Conservation (phyloP, 257 asterid genomes). For the Jacaranda copaia region DNA sequence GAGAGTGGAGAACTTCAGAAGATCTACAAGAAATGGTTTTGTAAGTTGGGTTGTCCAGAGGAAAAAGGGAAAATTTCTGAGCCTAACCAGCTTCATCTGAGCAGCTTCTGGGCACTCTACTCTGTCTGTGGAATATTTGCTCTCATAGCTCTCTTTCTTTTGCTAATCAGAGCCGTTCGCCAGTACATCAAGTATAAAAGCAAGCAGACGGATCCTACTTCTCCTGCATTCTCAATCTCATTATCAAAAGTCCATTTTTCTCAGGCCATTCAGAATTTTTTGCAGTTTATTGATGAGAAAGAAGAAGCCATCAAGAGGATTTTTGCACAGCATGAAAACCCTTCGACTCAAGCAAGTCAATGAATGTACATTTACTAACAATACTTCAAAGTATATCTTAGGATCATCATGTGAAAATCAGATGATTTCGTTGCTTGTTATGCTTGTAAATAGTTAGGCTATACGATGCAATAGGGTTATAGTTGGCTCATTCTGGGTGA, state of each 20-base stretch:
- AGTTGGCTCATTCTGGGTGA: no score
- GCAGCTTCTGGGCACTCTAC: slow-evolving; percentile 59
- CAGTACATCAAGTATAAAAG: slow-evolving; percentile 34
- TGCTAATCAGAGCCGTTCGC: slow-evolving; percentile 38
- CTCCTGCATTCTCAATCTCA: slow-evolving; percentile 19
- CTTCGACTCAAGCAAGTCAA: slow-evolving; percentile 25
- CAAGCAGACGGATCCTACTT: slow-evolving; percentile 32
- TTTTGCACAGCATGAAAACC: slow-evolving; percentile 26
- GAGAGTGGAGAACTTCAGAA: slow-evolving; percentile 67
- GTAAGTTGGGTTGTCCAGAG: slow-evolving; percentile 44
- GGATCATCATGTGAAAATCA: not conserved
- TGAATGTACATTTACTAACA: not conserved
- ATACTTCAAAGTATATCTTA: not conserved
- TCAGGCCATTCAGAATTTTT: slow-evolving; percentile 34
- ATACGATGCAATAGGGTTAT: not conserved
- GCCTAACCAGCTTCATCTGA: slow-evolving; percentile 58
- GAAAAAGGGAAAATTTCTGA: slow-evolving; percentile 41
- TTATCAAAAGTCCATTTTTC: slow-evolving; percentile 6
- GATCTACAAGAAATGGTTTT: slow-evolving; percentile 68
- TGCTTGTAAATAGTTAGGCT: not conserved
- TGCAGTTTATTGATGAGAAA: slow-evolving; percentile 38
- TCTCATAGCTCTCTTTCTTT: slow-evolving; percentile 29
- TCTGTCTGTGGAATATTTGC: slow-evolving; percentile 22
- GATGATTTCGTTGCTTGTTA: not conserved
- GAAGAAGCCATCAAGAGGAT: slow-evolving; percentile 45